Conservation (phyloP, 2,329 filamentous ascomycete species). For the Trichoderma simmonsii region DNA sequence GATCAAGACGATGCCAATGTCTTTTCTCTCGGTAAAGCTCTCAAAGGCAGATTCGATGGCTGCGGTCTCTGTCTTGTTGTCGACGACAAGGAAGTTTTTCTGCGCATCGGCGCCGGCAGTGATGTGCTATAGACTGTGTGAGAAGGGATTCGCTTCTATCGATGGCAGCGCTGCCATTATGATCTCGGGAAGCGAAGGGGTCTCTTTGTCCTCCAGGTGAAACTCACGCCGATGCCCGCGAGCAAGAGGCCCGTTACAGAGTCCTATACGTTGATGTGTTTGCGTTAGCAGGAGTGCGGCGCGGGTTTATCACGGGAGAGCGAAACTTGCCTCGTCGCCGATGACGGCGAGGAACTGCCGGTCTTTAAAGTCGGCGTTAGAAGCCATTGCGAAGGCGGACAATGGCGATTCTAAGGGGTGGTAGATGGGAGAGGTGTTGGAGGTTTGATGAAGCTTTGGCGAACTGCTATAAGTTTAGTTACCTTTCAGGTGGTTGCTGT, state of each 20-base stretch:
- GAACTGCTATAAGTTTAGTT: constrained; percentile 16
- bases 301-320: neutral
- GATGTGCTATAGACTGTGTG: constrained; percentile 66
- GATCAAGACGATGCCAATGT: constrained; percentile 94
- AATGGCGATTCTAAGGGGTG: neutral
- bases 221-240: constrained; percentile 82
- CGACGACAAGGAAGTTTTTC: constrained; percentile 98
- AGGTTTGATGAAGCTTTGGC: neutral
- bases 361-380: constrained; percentile 67
- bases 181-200: neutral
- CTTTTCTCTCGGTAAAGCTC: constrained; percentile 84
- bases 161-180: neutral
- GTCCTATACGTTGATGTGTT: constrained; percentile 55
- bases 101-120: constrained; percentile 83
- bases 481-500: neutral
- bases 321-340: constrained; percentile 75
- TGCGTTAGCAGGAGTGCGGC: constrained; percentile 27
- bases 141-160: neutral
- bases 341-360: constrained; percentile 96
- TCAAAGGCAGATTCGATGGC: constrained; percentile 90
- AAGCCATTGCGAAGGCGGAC: constrained; percentile 40
- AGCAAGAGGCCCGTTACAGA: constrained; percentile 94
- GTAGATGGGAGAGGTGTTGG: neutral
- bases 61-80: constrained; percentile 84
- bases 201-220: neutral